These are phyloP conservation scores for Phytophthora boehmeriae DNA, from an alignment of 352 stramenopile genomes.

Conservation along the genomic window DNA sequence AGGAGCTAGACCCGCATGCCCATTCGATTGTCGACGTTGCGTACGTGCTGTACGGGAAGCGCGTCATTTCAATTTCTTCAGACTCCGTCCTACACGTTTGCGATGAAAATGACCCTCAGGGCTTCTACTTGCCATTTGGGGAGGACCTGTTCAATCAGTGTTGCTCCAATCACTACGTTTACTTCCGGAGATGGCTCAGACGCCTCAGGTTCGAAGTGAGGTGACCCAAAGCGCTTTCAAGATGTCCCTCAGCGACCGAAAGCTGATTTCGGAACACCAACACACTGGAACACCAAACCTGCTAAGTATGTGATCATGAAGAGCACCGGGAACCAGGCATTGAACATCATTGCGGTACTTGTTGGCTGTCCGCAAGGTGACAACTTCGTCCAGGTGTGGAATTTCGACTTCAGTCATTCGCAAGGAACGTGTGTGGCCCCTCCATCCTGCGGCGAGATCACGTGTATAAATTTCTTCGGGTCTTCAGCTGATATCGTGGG, in stretches of 20 bases:
- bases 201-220: neutral
- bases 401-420: conserved; percentile 69
- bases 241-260: neutral
- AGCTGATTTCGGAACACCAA: neutral
- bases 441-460: conserved; percentile 47
- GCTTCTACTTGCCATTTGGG: conserved; percentile 77
- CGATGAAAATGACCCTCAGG: conserved; percentile 72
- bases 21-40: conserved; percentile 49
- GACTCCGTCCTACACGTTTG: conserved; percentile 68
- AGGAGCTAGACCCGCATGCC: conserved; percentile 68
- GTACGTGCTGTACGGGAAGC: conserved; percentile 67
- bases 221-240: neutral
- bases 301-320: conserved; percentile 55
- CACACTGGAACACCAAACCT: conserved; percentile 3
- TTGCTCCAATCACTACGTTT: conserved; percentile 63
- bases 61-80: conserved; percentile 65
- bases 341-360: conserved; percentile 58
- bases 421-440: conserved; percentile 62
- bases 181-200: conserved; percentile 26
- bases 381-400: conserved; percentile 79
- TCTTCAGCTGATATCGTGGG: conserved; percentile 54
- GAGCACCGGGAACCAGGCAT: conserved; percentile 54
- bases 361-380: conserved; percentile 41
- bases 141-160: conserved; percentile 57
- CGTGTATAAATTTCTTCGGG: conserved; percentile 55